Percentiles rank a stretch among this genome's conserved stretches.
Evolutionary conservation across 2,329 filamentous ascomycete genomes (phyloP).

Genomic region (Talaromyces atroroseus): DNA sequence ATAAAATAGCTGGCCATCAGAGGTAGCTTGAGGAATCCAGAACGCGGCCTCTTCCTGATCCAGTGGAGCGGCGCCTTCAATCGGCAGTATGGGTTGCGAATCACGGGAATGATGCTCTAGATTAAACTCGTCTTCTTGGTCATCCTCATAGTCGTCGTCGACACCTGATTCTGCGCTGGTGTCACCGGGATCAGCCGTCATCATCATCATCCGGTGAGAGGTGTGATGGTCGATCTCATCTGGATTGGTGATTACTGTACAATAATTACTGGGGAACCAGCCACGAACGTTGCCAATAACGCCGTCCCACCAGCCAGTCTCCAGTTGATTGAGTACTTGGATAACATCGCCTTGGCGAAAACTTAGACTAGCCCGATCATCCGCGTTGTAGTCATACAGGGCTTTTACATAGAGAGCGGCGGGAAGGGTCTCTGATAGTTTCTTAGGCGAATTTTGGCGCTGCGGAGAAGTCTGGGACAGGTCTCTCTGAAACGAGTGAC

Average conservation of each 20-base stretch:
- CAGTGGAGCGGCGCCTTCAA: constrained; percentile 59
- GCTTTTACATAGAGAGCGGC: constrained; percentile 79
- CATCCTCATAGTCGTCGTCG: constrained; percentile 60
- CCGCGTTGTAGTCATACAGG: constrained; percentile 95
- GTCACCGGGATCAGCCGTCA: constrained; percentile 43
- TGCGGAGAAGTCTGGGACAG: constrained; percentile 20
- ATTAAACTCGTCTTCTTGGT: constrained; percentile 62
- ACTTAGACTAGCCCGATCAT: constrained; percentile 93
- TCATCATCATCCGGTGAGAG: constrained; percentile 44
- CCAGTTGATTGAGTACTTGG: constrained; percentile 94
- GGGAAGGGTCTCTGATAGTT: constrained; percentile 34
- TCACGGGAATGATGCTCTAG: constrained; percentile 61
- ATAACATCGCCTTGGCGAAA: constrained; percentile 97
- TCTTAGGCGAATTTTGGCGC: constrained; percentile 26
- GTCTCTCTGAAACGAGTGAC: constrained; percentile 23
- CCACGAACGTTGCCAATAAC: constrained; percentile 94
- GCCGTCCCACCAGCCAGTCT: constrained; percentile 99
- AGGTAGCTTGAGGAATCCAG: constrained; percentile 96
- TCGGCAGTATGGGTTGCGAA: constrained; percentile 55
- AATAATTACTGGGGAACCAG: constrained; percentile 99
- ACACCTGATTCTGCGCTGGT: constrained; percentile 43
- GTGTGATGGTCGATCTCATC: constrained; percentile 64
- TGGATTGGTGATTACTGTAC: constrained; percentile 72
- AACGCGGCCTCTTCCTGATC: constrained; percentile 87
- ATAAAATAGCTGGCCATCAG: constrained; percentile 89